Base-by-base conservation (phyloP, 2,329 filamentous ascomycete species). In the Emericellopsis atlantica region DNA sequence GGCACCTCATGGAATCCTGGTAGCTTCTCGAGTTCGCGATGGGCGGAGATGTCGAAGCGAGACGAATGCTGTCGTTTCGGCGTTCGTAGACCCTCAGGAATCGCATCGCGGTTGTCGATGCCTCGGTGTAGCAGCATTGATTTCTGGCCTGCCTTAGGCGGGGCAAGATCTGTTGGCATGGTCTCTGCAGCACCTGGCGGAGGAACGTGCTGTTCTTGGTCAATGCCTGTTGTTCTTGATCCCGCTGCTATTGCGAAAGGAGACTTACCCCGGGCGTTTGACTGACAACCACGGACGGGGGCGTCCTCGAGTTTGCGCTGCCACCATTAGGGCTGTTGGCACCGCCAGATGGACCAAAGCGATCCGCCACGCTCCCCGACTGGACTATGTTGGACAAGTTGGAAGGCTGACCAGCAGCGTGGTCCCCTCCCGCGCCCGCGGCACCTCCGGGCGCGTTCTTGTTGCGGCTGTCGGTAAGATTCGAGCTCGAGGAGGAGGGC, bases 1-100 rank as follows among this genome's bases (percentile, higher is more conserved):
- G 90, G 84, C 22, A 96, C 92, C 63, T 98, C 92, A 55, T 98
- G 92, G 63, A 98, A 98, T 31, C 92, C 92, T 2, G 92, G 90
- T 21, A 98, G 72, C 66, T 98, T 98, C 62, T 98, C 92, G 39
- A 98, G 72, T 61, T 98, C 92, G 54, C 92, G 79, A 60, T 96
- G 89, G 47, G 93, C 87, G 4, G 92, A 98, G 49, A 98, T 93
- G 60, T 98, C 90, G 60, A 98, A 98, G 46, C 92, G 80, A 36
- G 92, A 98, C 31, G 92, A 96, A 57, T 96, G 89, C 64, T 98
- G 92, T 58, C 92, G 79, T 66, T 94, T 95, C 22, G 92, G 92
- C 5, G 92, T 96, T 56, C 90, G 78, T 46, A 96, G 81, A 32
- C 92, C 92, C 62, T 96, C 92, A 31, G 92, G 88, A 46, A 95